Conservation (phyloP, 768 basidiomycete species). For the Tylopilus sp. region DNA sequence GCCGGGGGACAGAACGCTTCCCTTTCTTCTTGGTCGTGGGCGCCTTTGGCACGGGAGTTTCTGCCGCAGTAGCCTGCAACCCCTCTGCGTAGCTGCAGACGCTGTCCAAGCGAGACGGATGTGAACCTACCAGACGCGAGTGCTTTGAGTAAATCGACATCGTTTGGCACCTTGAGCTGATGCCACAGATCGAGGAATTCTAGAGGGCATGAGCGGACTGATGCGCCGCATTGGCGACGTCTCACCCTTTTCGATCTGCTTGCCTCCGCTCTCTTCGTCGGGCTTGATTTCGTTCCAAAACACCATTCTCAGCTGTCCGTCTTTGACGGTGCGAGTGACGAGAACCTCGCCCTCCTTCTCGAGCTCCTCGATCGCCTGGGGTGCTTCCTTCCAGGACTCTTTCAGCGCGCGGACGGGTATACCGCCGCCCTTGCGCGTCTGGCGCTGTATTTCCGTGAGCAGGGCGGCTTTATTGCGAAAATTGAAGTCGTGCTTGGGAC, state of each 20-base stretch:
- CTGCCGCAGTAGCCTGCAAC: constrained; percentile 72
- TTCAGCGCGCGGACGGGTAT: constrained; percentile 81
- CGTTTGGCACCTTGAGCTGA: constrained; percentile 77
- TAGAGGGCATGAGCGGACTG: constrained; percentile 27
- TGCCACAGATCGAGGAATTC: constrained; percentile 91
- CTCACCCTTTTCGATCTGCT: constrained; percentile 77
- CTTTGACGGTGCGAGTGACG: constrained; percentile 82
- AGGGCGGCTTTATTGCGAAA: constrained; percentile 83
- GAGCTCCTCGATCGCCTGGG: constrained; percentile 80
- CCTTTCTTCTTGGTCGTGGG: constrained; percentile 76
- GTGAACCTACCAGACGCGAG: constrained; percentile 60
- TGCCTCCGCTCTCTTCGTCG: constrained; percentile 65
- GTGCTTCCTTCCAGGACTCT: constrained; percentile 90
- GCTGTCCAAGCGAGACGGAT: background rate
- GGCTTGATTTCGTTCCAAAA: constrained; percentile 90
- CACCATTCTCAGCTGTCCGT: constrained; percentile 78
- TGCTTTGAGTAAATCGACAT: constrained; percentile 76
- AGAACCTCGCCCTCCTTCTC: constrained; percentile 86
- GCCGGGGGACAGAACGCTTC: constrained; percentile 67
- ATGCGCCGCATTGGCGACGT: constrained; percentile 16
- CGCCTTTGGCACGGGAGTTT: constrained; percentile 52
- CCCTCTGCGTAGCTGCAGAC: constrained; percentile 51
- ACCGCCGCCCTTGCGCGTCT: constrained; percentile 80
- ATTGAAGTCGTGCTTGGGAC: constrained; percentile 73
- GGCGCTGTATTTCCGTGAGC: constrained; percentile 80